Evolutionary conservation across 352 stramenopile species (phyloP).

Genomic region (Halophytophthora batemanensis): DNA sequence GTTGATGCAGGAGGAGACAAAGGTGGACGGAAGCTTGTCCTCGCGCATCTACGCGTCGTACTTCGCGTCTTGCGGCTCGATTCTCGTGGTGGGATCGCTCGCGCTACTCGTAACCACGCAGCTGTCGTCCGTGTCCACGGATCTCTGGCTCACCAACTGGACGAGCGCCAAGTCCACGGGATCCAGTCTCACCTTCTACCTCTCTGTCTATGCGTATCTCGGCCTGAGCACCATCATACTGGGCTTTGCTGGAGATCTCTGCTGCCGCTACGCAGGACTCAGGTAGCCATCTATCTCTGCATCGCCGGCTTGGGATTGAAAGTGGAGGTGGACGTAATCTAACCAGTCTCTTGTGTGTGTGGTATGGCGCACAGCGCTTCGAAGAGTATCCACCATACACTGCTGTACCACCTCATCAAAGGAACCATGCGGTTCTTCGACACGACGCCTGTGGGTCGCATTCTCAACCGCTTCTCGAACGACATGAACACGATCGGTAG

Average conservation of each 20-base stretch:
- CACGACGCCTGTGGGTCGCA: slow-evolving; percentile 68
- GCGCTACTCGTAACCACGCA: slow-evolving; percentile 42
- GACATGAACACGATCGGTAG: slow-evolving; percentile 66
- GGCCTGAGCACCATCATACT: slow-evolving; percentile 49
- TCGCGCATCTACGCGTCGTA: slow-evolving; percentile 44
- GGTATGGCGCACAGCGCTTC: slow-evolving; percentile 46
- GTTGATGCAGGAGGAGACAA: slow-evolving; percentile 48
- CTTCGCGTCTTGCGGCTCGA: slow-evolving; percentile 39
- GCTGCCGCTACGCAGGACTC: slow-evolving; percentile 43
- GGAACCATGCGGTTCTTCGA: slow-evolving; percentile 89
- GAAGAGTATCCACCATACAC: slow-evolving; percentile 49
- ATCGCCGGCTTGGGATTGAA: neutral
- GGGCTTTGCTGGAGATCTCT: slow-evolving; percentile 45
- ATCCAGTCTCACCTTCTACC: slow-evolving; percentile 37
- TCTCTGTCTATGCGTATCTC: slow-evolving; percentile 58
- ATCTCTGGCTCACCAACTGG: slow-evolving; percentile 70
- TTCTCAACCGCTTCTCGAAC: slow-evolving; percentile 78
- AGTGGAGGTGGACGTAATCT: too few relatives aligned
- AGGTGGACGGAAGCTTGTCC: slow-evolving; percentile 37
- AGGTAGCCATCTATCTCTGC: slow-evolving; percentile 26
- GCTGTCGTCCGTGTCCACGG: slow-evolving; percentile 48
- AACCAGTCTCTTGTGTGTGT: slow-evolving; percentile 1
- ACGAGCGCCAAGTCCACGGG: slow-evolving; percentile 25
- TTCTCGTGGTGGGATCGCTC: slow-evolving; percentile 31
- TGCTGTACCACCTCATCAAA: slow-evolving; percentile 63